Conservation (phyloP, 2,329 filamentous ascomycete genomes). For the Colletotrichum tanaceti region DNA sequence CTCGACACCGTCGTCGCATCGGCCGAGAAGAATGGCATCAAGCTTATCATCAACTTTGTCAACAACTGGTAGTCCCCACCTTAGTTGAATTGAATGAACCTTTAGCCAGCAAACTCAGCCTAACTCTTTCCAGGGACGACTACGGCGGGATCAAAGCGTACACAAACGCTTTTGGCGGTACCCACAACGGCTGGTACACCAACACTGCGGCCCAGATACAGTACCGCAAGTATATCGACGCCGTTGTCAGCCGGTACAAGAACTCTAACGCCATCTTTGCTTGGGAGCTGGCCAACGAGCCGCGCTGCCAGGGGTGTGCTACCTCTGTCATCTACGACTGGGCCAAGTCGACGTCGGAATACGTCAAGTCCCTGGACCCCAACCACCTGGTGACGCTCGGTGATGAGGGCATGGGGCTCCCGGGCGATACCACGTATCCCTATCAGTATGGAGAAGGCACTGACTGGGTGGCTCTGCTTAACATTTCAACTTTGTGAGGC, state of each 20-base stretch:
- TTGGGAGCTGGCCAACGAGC: slow-evolving; percentile 68
- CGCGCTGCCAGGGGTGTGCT: slow-evolving; percentile 70
- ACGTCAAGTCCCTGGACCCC: slow-evolving; percentile 72
- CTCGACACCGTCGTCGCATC: slow-evolving; percentile 72
- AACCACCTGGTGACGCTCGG: slow-evolving; percentile 73
- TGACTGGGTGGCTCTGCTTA: slow-evolving; percentile 63
- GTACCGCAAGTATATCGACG: slow-evolving; percentile 64
- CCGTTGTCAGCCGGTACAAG: slow-evolving; percentile 61
- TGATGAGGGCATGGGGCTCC: slow-evolving; percentile 63
- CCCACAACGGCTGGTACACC: slow-evolving; percentile 67
- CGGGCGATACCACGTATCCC: slow-evolving; percentile 64
- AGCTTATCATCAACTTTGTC: slow-evolving; percentile 73
- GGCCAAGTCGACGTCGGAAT: slow-evolving; percentile 67
- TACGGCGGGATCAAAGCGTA: slow-evolving; percentile 75
- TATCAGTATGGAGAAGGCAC: slow-evolving; percentile 62
- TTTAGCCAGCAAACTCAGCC: not conserved
- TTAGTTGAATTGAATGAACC: too few relatives aligned
- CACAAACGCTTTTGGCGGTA: slow-evolving; percentile 66
- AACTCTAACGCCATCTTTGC: slow-evolving; percentile 62
- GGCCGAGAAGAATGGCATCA: slow-evolving; percentile 69
- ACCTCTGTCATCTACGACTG: slow-evolving; percentile 70
- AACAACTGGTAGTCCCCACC: slow-evolving; percentile 68
- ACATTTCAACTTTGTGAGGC: slow-evolving; percentile 57
- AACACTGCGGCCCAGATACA: slow-evolving; percentile 63
- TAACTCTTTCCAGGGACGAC: slow-evolving; percentile 53